A percentile compares a stretch with the other conserved stretches of the same genome.
Conservation (phyloP, 2,329 filamentous ascomycete species). For the Calonectria leucothoes region DNA sequence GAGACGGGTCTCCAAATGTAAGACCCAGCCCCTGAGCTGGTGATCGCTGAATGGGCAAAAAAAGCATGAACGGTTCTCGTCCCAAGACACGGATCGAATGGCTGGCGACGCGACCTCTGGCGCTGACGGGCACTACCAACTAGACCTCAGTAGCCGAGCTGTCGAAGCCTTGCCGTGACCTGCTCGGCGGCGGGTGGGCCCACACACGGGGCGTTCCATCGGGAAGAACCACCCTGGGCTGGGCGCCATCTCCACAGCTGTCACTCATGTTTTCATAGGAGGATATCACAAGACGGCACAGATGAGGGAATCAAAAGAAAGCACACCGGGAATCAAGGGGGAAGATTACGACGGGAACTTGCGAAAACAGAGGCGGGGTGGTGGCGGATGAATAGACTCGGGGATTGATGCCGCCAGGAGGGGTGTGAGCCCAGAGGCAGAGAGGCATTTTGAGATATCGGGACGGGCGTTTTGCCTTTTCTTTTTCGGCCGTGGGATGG, state of each 20-base stretch:
- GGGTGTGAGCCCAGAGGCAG: not conserved
- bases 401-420: not conserved
- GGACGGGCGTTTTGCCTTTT: not conserved
- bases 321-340: not conserved
- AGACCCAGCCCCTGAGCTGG: conserved; percentile 17
- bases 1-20: conserved; percentile 9
- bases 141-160: conserved; percentile 29
- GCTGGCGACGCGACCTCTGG: conserved; percentile 24
- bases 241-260: conserved; percentile 38
- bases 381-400: not conserved
- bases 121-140: conserved; percentile 28
- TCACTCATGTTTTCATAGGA: conserved; percentile 26
- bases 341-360: not conserved
- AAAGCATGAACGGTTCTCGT: conserved; percentile 23
- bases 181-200: conserved; percentile 30
- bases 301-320: not conserved
- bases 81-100: conserved; percentile 8
- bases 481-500: not conserved
- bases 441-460: conserved; percentile 9
- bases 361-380: not conserved
- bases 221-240: conserved; percentile 43
- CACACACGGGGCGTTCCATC: conserved; percentile 40
- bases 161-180: not conserved
- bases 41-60: conserved; percentile 26
- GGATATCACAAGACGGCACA: conserved; percentile 20